Base-by-base conservation (phyloP, 2,329 filamentous ascomycete species). In the Aphanoascus verrucosus region DNA sequence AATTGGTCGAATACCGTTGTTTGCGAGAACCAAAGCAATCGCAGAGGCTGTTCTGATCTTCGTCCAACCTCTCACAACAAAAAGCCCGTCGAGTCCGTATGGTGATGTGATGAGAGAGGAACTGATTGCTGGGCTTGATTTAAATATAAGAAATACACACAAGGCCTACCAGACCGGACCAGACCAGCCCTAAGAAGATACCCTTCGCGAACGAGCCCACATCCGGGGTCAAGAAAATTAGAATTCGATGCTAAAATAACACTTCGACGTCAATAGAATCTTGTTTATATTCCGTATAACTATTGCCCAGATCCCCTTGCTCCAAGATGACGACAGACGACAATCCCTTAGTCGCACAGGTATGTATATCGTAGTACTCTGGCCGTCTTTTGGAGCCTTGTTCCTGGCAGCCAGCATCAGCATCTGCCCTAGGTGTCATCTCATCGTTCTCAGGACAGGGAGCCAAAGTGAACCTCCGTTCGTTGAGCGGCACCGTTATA, bases 241-340 rank as follows among this genome's bases (percentile, higher is more conserved):
- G 40, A 51, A 51, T 51, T 51, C 35, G 40, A 19, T 51, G 49
- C 49, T 51, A 51, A 49, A 50, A 38, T 48, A 48, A 20, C 45
- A 28, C n/a, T 20, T 17, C 19, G 44, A 19, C 14, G 44, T 41
- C 5, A 19, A 32, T 28, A 42, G 20, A 34, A 50, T 51, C 49
- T 44, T 32, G n/a, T 35, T 34, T 23, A 17, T 19, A 41, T 15
- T 50, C 38, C 48, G 48, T 50, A 42, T 50, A 28, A 28, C 23
- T 50, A 42, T 35, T 51, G 23, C 17, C 23, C 31, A 44, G 32
- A 31, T 35, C 31, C 46, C 46, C 46, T 44, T 51, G 41, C n/a
- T 51, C 38, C 15, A 44, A 19, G 15, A 37, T 37, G 35, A 37
- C 37, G 14, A 31, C 45, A 31, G 32, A 15, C 11, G 32, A 14